These are phyloP conservation scores for Komagataella mondaviorum DNA, from an alignment of 805 yeast species.

Conservation along the genomic window DNA sequence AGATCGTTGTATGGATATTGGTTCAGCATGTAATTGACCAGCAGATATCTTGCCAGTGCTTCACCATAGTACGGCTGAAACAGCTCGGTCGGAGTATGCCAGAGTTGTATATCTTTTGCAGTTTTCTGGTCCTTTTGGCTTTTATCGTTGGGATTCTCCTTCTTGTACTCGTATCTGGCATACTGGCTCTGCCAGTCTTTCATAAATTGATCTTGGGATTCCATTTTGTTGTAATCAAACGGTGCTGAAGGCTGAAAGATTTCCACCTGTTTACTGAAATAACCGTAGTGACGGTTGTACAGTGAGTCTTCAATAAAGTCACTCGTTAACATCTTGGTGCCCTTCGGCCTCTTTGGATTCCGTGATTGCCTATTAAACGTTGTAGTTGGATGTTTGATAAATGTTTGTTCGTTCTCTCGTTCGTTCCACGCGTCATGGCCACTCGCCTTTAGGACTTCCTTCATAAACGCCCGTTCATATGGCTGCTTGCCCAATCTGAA, in stretches of 20 bases:
- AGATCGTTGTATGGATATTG: conserved; percentile 60
- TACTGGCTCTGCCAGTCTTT: conserved; percentile 54
- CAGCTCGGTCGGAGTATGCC: conserved; percentile 87
- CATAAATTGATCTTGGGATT: conserved; percentile 59
- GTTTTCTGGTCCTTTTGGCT: conserved; percentile 7
- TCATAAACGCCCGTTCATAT: neutral
- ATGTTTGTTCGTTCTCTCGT: conserved; percentile 19
- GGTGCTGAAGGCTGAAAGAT: conserved; percentile 59
- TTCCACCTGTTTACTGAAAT: conserved; percentile 66
- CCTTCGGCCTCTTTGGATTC: conserved; percentile 36
- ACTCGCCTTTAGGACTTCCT: conserved; percentile 16
- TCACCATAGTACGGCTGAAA: conserved; percentile 80
- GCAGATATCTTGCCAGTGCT: conserved; percentile 68
- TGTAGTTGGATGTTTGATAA: conserved; percentile 29
- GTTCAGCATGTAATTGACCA: conserved; percentile 57
- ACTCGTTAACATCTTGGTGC: conserved; percentile 56
- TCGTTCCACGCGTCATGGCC: conserved; percentile 21
- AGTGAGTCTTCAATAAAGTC: conserved; percentile 80
- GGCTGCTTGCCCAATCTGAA: conserved; percentile 13
- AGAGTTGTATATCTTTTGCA: conserved; percentile 35
- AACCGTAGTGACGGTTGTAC: conserved; percentile 74
- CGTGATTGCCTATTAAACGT: conserved; percentile 20
- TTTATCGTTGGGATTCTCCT: conserved; percentile 7
- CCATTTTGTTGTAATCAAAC: conserved; percentile 42
- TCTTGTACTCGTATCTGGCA: conserved; percentile 29